Base-by-base conservation (phyloP, 2,329 filamentous ascomycete species). In the Tolypocladium paradoxum region DNA sequence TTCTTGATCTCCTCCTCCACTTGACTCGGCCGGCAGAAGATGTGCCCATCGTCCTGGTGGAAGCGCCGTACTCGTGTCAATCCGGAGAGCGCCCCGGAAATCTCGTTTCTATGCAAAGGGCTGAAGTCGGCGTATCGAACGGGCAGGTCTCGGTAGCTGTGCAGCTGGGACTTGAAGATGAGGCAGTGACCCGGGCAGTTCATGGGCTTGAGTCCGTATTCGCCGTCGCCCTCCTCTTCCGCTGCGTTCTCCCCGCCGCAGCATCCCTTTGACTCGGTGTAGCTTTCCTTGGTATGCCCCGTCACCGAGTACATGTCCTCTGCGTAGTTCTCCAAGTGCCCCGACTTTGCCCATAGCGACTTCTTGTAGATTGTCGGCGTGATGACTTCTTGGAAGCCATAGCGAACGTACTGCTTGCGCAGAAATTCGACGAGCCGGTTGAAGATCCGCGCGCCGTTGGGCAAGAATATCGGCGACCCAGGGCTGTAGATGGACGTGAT, bases 321-420 rank as follows among this genome's bases (percentile, higher is more conserved):
- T 55, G 88, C 85, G 71, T 95, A 95, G 67, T 95, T 95, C 53
- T 92, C 84, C 76, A 91, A 83, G 60, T 95, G 90, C 2, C 90
- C 90, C 0, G 88, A 93, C 59, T 84, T 85, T 62, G 88, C 83
- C 90, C 90, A 95, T 33, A 95, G 72, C 6, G 87, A 84, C 67
- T 88, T 88, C 65, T 95, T 95, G 75, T 93, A 95, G 64, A 95
- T 93, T 49, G 84, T 93, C 2, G 90, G 90, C 8, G 89, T 93
- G 61, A 95, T 84, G 58, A 95, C 90, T 67, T 95, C 90, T 59
- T 90, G 79, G 66, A 92, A 95, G 55, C 90, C 90, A 69, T 92
- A 93, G 58, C 84, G 81, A 29, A 85, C 81, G 64, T 95, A 95
- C 65, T 95, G 89, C 55, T 84, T 84, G 57, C 90, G 86, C 53